Conservation (phyloP, 2,329 filamentous ascomycete species). For the Clonostachys byssicola region DNA sequence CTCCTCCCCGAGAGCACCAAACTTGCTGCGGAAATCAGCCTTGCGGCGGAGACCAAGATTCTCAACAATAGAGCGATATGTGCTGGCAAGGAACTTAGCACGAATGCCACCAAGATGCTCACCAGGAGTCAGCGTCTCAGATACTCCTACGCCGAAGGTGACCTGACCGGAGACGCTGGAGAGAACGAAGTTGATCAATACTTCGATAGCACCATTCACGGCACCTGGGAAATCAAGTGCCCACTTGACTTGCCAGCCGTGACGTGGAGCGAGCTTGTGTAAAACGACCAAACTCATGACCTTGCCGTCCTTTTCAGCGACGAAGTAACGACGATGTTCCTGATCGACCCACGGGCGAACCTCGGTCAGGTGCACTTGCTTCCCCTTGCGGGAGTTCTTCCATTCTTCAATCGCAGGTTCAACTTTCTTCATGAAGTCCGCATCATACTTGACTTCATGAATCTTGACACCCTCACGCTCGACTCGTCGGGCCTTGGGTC, state of each 20-base stretch:
- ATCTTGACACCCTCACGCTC: conserved; percentile 83
- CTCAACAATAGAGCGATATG: conserved; percentile 77
- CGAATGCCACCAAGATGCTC: conserved; percentile 78
- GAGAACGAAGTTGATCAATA: conserved; percentile 70
- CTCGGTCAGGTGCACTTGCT: conserved; percentile 85
- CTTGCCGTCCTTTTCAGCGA: conserved; percentile 69
- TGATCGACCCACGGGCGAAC: conserved; percentile 84
- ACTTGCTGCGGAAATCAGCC: conserved; percentile 86
- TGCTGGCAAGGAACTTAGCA: conserved; percentile 76
- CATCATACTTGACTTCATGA: conserved; percentile 64
- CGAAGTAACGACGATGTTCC: conserved; percentile 81
- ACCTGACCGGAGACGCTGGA: conserved; percentile 48
- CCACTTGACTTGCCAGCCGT: conserved; percentile 95
- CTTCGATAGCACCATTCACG: conserved; percentile 84
- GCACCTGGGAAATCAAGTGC: conserved; percentile 88
- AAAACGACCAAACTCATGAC: conserved; percentile 78
- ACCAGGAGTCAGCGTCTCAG: conserved; percentile 68
- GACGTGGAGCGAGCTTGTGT: conserved; percentile 71
- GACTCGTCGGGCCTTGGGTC: conserved; percentile 72
- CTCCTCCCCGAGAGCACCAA: conserved; percentile 78
- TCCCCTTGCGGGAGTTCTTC: conserved; percentile 75
- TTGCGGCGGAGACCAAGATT: conserved; percentile 81
- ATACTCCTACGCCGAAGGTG: conserved; percentile 85
- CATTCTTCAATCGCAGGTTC: conserved; percentile 75
- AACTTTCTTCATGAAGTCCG: conserved; percentile 65